Conservation (phyloP, 306 rosid genomes). For the Cucumis cinereus region DNA sequence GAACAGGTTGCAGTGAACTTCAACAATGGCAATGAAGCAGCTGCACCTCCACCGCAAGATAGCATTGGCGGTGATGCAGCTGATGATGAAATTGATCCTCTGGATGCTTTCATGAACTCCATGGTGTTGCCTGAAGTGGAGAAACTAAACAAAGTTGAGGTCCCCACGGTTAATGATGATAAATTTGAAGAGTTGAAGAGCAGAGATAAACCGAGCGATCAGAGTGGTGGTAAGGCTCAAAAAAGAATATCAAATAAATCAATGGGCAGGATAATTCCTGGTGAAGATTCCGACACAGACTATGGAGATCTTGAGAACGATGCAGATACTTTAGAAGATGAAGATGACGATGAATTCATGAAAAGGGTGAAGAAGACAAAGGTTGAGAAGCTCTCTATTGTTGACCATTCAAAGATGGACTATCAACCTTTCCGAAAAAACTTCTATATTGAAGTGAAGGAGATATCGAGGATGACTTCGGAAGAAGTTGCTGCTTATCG, state of each 20-base stretch:
- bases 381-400: slow-evolving; percentile 85
- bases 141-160: slow-evolving; percentile 40
- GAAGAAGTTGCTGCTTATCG: slow-evolving; percentile 65
- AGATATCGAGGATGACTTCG: slow-evolving; percentile 47
- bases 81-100: slow-evolving; percentile 69
- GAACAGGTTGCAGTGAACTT: slow-evolving; percentile 21
- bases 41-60: slow-evolving; percentile 27
- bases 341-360: slow-evolving; percentile 88
- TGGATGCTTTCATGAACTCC: slow-evolving; percentile 90
- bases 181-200: slow-evolving; percentile 25
- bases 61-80: slow-evolving; percentile 24
- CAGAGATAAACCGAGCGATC: slow-evolving; percentile 34
- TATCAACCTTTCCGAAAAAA: slow-evolving; percentile 56
- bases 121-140: slow-evolving; percentile 87
- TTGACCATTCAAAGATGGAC: slow-evolving; percentile 90
- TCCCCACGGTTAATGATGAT: slow-evolving; percentile 20
- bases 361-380: slow-evolving; percentile 95
- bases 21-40: slow-evolving; percentile 37
- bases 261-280: slow-evolving; percentile 82
- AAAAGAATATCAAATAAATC: slow-evolving; percentile 55
- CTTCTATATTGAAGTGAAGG: slow-evolving; percentile 72
- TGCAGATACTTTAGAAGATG: slow-evolving; percentile 53
- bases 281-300: slow-evolving; percentile 88
- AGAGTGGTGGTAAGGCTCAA: slow-evolving; percentile 26
- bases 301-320: slow-evolving; percentile 53